Base-by-base conservation (phyloP, 768 basidiomycete species). In the Phaffia tasmanica region DNA sequence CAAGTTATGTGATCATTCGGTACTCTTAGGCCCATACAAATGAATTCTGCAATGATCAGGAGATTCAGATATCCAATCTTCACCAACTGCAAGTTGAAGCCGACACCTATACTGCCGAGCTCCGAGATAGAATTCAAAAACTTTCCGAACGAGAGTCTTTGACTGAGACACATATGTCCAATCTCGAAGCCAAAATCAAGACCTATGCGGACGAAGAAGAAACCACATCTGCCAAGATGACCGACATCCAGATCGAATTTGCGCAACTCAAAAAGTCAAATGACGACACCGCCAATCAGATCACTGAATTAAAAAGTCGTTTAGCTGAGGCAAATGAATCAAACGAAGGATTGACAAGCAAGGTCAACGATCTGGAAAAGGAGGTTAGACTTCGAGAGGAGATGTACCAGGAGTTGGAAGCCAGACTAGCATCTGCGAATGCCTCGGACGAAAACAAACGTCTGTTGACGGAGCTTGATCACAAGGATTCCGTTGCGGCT, bases 151-250 rank as follows among this genome's bases (percentile, higher is more conserved):
- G 93, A 63, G 95, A 98, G 75, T 82, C 85, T 6, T 88, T 89
- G 2, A 92, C 89, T 27, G 94, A 99, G 90, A 87, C 87, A 1
- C 97, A 98, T 75, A 85, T 98, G 54, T 87, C 84, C 32, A 93
- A 98, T 74, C 80, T 98, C 42, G 94, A 99, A 76, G 85, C 88
- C 74, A 91, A 88, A 78, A 84, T 99, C 74, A 90, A 87, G 78
- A 77, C 81, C 5, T 88, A 86, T 73, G 85, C 90, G 71, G 93
- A 97, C 72, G 83, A 83, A 1, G 85, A 85, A 19, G 75, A 87
- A 48, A 81, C 82, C 14, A 88, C 88, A 23, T 86, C 82, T 70
- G 86, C 87, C 75, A 87, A 87, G 3, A 80, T 95, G 74, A 81
- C 81, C 29, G 90, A 94, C 68, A 81, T 98, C 62, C 85, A 84